phyloP scores from a whole-genome alignment of 2,329 filamentous ascomycete genomes.

The Stemphylium vesicarium region DNA sequence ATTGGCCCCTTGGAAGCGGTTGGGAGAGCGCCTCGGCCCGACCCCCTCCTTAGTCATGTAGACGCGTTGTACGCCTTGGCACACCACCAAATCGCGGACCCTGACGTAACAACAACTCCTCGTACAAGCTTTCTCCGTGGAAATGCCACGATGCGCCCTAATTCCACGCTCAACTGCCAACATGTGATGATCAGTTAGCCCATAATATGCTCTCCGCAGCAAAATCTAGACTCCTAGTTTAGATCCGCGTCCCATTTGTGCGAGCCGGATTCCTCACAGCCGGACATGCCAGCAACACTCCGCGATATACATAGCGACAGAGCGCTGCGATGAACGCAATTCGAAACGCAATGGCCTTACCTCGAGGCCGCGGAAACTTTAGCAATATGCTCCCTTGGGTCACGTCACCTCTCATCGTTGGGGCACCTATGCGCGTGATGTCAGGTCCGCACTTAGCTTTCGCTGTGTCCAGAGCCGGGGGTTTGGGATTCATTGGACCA shows the following conservation, averaged over 20 bases:
- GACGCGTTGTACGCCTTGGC: neutral
- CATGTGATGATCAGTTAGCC: neutral
- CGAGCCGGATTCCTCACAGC: neutral
- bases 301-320: neutral
- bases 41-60: neutral
- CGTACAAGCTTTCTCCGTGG: constrained; percentile 3
- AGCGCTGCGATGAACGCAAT: constrained; percentile 2
- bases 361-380: neutral
- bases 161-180: neutral
- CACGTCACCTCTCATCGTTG: constrained; percentile 60
- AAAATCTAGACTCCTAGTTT: neutral
- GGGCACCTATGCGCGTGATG: constrained; percentile 71
- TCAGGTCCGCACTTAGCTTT: constrained; percentile 61
- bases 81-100: neutral
- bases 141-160: neutral
- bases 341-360: neutral
- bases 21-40: no score
- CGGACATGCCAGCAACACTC: neutral
- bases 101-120: neutral
- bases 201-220: no score
- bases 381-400: constrained; percentile 57
- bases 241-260: no score
- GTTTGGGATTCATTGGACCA: constrained; percentile 50
- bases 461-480: constrained; percentile 61
- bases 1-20: no score